phyloP scores from a whole-genome alignment of 768 basidiomycete genomes.

The Pleurotus pulmonarius region DNA sequence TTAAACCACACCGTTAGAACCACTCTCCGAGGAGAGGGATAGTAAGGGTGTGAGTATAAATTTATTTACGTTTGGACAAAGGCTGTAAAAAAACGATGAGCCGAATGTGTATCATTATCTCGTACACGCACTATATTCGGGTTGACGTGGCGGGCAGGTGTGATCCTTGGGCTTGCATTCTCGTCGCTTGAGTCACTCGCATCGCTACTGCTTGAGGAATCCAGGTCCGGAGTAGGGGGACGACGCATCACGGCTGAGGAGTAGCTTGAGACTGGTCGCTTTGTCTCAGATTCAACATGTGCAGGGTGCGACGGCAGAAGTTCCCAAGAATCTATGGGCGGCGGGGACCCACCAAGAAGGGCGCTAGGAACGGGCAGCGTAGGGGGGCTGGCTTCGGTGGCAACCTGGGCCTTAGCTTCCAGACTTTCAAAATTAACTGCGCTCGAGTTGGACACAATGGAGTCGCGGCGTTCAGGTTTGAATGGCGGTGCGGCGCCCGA shows the following conservation, averaged over 20 bases:
- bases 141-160: conserved; percentile 39
- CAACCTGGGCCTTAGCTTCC: not conserved
- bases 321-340: no score
- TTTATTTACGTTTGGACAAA: conserved; percentile 57
- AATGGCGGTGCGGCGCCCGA: not conserved
- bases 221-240: conserved; percentile 32
- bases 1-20: conserved; percentile 13
- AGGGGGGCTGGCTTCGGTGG: not conserved
- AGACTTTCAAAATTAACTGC: not conserved
- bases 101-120: conserved; percentile 13
- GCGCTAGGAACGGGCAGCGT: not conserved
- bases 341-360: not conserved
- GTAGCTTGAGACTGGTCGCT: conserved; percentile 30
- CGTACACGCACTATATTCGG: conserved; percentile 41
- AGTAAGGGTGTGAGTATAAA: conserved; percentile 1
- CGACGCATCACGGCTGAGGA: conserved; percentile 37
- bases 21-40: not conserved
- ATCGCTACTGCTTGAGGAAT: conserved; percentile 37
- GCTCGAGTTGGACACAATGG: conserved; percentile 1
- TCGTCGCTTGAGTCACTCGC: conserved; percentile 45
- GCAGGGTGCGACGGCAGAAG: not conserved
- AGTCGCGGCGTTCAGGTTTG: conserved; percentile 4
- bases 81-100: conserved; percentile 30
- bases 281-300: not conserved
- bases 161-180: conserved; percentile 17